Percentiles rank a stretch among this genome's conserved stretches.
These are phyloP conservation scores for Paraphaeosphaeria sporulosa DNA, from an alignment of 2,329 filamentous ascomycete species.

Conservation along the genomic window DNA sequence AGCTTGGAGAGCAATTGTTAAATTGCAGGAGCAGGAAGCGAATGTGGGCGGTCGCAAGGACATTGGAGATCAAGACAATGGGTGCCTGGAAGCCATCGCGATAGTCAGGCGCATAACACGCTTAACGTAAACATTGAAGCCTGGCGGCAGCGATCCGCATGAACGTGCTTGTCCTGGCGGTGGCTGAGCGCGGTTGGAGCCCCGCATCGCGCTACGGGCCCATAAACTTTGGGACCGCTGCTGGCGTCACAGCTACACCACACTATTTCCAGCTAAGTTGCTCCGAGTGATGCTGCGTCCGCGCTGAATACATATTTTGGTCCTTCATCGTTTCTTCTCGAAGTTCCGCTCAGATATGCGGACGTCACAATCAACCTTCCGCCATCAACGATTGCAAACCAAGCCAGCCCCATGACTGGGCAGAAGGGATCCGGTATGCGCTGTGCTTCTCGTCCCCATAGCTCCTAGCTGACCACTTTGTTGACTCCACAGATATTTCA, in stretches of 20 bases:
- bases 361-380: background rate
- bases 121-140: constrained; percentile 32
- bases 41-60: constrained; percentile 9
- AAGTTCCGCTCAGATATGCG: background rate
- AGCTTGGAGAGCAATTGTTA: constrained; percentile 1
- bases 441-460: background rate
- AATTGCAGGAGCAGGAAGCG: constrained; percentile 2
- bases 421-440: constrained; percentile 41
- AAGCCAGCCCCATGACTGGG: constrained; percentile 30
- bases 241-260: background rate
- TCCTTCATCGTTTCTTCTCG: background rate
- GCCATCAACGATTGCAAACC: background rate
- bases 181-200: constrained; percentile 5
- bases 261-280: background rate
- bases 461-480: constrained; percentile 12
- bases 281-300: background rate
- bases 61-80: constrained; percentile 35
- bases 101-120: constrained; percentile 33
- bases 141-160: constrained; percentile 20
- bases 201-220: constrained; percentile 3
- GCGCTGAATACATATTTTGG: background rate
- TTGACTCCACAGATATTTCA: constrained; percentile 28
- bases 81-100: constrained; percentile 41
- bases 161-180: constrained; percentile 11
- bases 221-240: constrained; percentile 2